Evolutionary conservation across 305 asterid genomes (phyloP), one percentile per base, ranked within the genome.

Genomic region (Euphrasia arctica): DNA sequence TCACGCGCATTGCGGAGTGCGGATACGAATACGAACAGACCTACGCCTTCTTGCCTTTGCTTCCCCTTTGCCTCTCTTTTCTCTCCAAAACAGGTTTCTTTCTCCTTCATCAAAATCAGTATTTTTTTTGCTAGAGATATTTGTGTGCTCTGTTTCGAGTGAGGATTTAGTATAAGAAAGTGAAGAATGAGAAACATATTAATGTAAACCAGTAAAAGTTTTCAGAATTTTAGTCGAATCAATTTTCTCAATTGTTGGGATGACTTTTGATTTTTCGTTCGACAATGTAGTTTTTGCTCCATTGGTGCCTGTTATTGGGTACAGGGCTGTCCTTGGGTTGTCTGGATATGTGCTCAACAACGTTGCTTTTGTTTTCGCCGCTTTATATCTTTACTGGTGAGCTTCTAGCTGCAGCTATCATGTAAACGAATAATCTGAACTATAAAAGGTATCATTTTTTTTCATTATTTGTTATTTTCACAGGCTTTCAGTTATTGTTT

Each of bases 21-120:
- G 96, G 97, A 55, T 93, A 93, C 62, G 99, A 93, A 60, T 93
- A 93, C 70, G 99, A 93, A 62, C 99, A 93, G 77, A 57, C 83
- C 68, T 93, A 93, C 42, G 99, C 99, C 1, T 90, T 90, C 74
- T 73, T 86, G 76, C 99, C 99, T 31, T 67, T 93, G 81, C 91
- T 90, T 14, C 97, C 99, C 58, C 68, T 90, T 70, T 86, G 80
- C 83, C 73, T 85, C 36, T 83, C 87, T 2, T 7, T 86, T 45
- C 57, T 93, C 72, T 84, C 95, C n/a, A 75, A 72, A 50, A 78
- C 99, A 67, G 96, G 99, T 50, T 2, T 60, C 6, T 51, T 10
- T 39, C 3, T 45, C 14, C 49, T n/a, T 15, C 12, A 10, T 27
- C 22, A 1, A 13, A 54, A 54, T 45, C 56, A 49, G 14, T 64